Evolutionary conservation across 768 basidiomycete species (phyloP).

Genomic region (Pluteus cervinus): DNA sequence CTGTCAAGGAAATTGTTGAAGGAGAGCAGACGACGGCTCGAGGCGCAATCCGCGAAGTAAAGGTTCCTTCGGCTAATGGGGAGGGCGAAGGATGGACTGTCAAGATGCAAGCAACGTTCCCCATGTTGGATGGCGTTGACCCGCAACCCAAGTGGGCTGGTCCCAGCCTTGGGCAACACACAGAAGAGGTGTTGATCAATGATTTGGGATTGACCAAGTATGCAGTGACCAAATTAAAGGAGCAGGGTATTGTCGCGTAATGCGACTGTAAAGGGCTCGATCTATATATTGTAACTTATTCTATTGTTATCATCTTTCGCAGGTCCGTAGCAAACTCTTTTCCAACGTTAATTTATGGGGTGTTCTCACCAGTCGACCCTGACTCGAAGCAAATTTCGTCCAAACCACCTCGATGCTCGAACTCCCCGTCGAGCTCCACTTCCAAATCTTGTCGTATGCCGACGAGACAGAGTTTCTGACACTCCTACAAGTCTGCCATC

Average conservation of each 20-base stretch:
- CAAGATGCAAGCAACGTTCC: constrained; percentile 64
- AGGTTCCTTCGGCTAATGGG: constrained; percentile 32
- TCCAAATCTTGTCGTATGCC: no score
- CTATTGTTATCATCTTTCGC: no score
- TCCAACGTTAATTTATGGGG: no score
- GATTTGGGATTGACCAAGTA: constrained; percentile 34
- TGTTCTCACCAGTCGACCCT: no score
- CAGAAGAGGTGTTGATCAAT: constrained; percentile 38
- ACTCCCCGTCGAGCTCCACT: no score
- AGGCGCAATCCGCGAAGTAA: constrained; percentile 54
- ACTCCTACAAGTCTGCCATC: no score
- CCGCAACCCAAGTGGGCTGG: constrained; percentile 62
- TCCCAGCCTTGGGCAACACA: constrained; percentile 59
- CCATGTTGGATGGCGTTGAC: constrained; percentile 53
- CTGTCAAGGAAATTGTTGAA: constrained; percentile 57
- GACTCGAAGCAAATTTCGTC: no score
- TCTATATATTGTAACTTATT: no score
- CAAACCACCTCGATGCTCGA: no score
- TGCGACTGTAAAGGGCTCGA: no score
- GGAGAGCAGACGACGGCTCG: constrained; percentile 49
- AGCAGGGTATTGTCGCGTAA: constrained; percentile 37
- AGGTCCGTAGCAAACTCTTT: no score
- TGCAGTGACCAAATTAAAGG: constrained; percentile 32
- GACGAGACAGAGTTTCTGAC: no score
- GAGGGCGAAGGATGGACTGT: constrained; percentile 46